These are phyloP conservation scores for Hordeum pubiflorum DNA, from an alignment of 202 grass and related monocot genomes.

Conservation along the genomic window DNA sequence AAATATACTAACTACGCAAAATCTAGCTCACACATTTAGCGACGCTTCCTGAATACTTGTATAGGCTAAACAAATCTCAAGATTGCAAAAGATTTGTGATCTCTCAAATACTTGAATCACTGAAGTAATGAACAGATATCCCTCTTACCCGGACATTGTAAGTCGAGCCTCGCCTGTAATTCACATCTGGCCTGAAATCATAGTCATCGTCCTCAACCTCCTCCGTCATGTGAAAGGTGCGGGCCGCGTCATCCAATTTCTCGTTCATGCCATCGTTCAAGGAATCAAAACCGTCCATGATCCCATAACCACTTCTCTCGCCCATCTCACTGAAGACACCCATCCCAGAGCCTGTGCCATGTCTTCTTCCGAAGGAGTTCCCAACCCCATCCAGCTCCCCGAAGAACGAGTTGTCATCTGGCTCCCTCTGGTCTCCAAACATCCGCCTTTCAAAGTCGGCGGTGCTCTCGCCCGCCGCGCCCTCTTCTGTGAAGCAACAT, in stretches of 20 bases:
- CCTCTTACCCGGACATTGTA: slow-evolving; percentile 59
- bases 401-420: slow-evolving; percentile 21
- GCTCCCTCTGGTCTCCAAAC: slow-evolving; percentile 9
- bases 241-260: slow-evolving; percentile 30
- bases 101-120: not conserved
- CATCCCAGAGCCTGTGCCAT: slow-evolving; percentile 15
- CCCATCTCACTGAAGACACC: not conserved
- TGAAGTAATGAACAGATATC: not conserved
- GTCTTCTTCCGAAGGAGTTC: slow-evolving; percentile 23
- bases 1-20: not conserved
- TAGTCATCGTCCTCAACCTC: slow-evolving; percentile 45
- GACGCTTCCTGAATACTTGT: not conserved
- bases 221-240: slow-evolving; percentile 22
- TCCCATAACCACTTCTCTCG: not conserved
- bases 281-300: slow-evolving; percentile 27
- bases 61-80: not conserved
- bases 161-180: slow-evolving; percentile 34
- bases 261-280: slow-evolving; percentile 57
- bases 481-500: slow-evolving; percentile 18
- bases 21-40: not conserved
- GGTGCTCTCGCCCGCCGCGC: slow-evolving; percentile 2
- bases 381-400: slow-evolving; percentile 42
- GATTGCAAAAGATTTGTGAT: not conserved
- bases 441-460: slow-evolving; percentile 43
- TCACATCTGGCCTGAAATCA: slow-evolving; percentile 59